Percentiles rank a stretch among this genome's conserved stretches.
Evolutionary conservation across 768 basidiomycete species (phyloP).

Genomic region (Podaxis sp.): DNA sequence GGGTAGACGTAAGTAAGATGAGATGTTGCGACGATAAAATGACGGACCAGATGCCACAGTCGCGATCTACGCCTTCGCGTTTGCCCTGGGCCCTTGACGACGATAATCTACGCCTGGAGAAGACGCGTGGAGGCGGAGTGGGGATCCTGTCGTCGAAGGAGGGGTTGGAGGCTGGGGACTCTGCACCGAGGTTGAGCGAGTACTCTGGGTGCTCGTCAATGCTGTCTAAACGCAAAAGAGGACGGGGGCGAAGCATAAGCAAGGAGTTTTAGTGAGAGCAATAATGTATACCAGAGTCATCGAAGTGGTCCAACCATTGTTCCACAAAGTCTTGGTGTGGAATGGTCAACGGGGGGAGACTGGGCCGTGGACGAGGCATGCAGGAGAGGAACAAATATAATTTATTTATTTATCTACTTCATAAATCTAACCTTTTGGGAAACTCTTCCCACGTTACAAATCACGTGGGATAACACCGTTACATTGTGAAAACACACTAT

Average conservation of each 20-base stretch:
- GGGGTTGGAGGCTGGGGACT: slow-evolving; percentile 20
- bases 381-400: neutral
- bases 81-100: neutral
- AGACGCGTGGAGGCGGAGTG: neutral
- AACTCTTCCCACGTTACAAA: too few species aligned
- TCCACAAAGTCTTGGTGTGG: slow-evolving; percentile 3
- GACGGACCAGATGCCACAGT: slow-evolving; percentile 15
- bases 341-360: slow-evolving; percentile 1
- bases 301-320: slow-evolving; percentile 12
- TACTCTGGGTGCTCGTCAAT: slow-evolving; percentile 29
- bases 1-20: neutral
- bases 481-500: neutral
- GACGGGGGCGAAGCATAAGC: slow-evolving; percentile 3
- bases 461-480: too few species aligned
- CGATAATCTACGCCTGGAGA: neutral
- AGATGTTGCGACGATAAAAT: neutral
- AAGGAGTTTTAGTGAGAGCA: neutral
- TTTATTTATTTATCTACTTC: neutral
- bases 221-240: slow-evolving; percentile 17
- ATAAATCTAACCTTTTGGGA: too few species aligned
- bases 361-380: slow-evolving; percentile 12
- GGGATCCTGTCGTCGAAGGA: slow-evolving; percentile 1
- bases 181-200: slow-evolving; percentile 26
- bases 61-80: neutral
- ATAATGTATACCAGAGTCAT: neutral